Base-by-base conservation (phyloP, 441 rosid species). In the Gossypium davidsonii region DNA sequence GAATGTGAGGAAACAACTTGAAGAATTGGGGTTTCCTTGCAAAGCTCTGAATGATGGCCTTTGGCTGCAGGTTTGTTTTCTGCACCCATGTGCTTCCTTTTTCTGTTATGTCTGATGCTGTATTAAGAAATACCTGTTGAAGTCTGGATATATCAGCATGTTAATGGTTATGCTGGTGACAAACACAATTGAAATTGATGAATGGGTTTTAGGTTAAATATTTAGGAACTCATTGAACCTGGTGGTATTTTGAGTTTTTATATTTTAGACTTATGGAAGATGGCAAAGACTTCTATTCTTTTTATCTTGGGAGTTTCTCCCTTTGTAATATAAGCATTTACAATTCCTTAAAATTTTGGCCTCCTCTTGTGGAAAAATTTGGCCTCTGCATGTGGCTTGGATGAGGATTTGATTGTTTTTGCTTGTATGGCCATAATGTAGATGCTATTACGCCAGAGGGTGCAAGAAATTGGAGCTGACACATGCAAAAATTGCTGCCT, bases 31-130 rank as follows among this genome's bases (percentile, higher is more conserved):
- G 51, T 92, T 94, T 81, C 98, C 98, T 58, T 86, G 97, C 87
- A 92, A 88, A 85, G 97, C 98, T 46, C 89, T 92, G 77, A 94
- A 94, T 51, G 96, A 94, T 83, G 94, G 97, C 80, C 97, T 94
- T 72, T 94, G 97, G 98, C 82, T 94, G 73, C 98, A 94, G 97
- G 97, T 92, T 78, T 67, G 83, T 77, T 74, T 49, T 74, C 73
- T 62, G 62, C 64, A 63, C 64, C 76, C 72, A 25, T 75, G 28
- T 48, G 59, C 26, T 58, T 25, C 62, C 62, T 11, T 58, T 58
- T 25, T 58, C 62, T 58, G 37, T 58, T 57, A 9, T 59, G 6
- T 51, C 8, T 51, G 31, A 6, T 11, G 62, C 34, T 25, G 34
- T 58, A 58, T 25, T 23, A 23, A 25, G 62, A 58, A 58, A 23